Evolutionary conservation across 768 basidiomycete genomes (phyloP).

Genomic region (Russula sp.): DNA sequence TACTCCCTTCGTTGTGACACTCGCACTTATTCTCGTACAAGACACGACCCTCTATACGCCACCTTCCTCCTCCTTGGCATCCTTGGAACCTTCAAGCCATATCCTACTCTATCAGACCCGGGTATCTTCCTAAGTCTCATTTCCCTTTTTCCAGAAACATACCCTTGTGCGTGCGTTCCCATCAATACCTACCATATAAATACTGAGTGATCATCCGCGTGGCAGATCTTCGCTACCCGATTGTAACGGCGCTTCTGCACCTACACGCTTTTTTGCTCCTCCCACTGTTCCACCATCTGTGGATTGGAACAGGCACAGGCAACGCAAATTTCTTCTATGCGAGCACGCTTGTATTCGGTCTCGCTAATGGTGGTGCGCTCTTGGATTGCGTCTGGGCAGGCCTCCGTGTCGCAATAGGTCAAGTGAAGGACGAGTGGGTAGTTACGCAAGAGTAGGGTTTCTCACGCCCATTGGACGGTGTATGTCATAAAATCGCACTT

Average conservation of each 20-base stretch:
- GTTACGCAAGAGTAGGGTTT: constrained; percentile 49
- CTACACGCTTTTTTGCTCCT: constrained; percentile 78
- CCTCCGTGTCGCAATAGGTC: constrained; percentile 64
- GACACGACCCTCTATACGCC: constrained; percentile 81
- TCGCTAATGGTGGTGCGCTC: constrained; percentile 77
- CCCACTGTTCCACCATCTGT: constrained; percentile 86
- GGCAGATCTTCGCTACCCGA: constrained; percentile 79
- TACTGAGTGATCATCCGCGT: background rate
- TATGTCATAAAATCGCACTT: background rate
- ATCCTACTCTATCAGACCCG: constrained; percentile 84
- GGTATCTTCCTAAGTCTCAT: constrained; percentile 81
- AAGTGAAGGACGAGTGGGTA: constrained; percentile 43
- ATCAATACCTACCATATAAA: background rate
- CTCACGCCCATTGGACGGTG: background rate
- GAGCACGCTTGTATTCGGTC: constrained; percentile 86
- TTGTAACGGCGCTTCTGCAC: constrained; percentile 76
- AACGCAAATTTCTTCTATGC: constrained; percentile 99
- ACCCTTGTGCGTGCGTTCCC: constrained; percentile 56
- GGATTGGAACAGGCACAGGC: constrained; percentile 86
- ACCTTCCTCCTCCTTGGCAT: constrained; percentile 69
- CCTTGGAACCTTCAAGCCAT: constrained; percentile 81
- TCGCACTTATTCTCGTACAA: constrained; percentile 26
- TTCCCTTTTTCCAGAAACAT: constrained; percentile 74
- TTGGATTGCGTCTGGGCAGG: constrained; percentile 80
- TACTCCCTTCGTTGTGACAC: background rate